A percentile compares a stretch with the other conserved stretches of the same genome.
phyloP scores from a whole-genome alignment of 306 rosid genomes.

The Oemleria cerasiformis region DNA sequence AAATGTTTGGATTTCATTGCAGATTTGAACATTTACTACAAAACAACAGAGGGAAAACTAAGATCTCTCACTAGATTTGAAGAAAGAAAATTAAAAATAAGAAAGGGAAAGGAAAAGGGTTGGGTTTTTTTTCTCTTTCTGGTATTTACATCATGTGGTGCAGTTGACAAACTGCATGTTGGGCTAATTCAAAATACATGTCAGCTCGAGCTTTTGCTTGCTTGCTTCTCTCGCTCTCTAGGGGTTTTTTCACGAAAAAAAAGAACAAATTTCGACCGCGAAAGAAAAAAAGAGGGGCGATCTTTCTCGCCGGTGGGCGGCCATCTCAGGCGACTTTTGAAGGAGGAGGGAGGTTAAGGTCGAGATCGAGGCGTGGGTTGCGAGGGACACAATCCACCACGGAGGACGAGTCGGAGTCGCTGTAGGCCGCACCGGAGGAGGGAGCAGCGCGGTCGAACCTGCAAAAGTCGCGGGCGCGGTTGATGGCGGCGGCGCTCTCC shows the following conservation, averaged over 20 bases:
- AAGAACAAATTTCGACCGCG: background rate
- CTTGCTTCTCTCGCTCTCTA: constrained; percentile 4
- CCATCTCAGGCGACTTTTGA: constrained; percentile 52
- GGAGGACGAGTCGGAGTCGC: constrained; percentile 56
- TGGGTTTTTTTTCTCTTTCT: background rate
- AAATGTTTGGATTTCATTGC: background rate
- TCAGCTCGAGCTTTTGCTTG: constrained; percentile 12
- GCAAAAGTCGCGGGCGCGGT: constrained; percentile 32
- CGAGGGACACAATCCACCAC: constrained; percentile 39
- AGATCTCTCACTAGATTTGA: constrained; percentile 37
- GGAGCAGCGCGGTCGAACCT: constrained; percentile 23
- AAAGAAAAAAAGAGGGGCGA: background rate
- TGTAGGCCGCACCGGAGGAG: constrained; percentile 14
- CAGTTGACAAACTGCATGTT: constrained; percentile 13
- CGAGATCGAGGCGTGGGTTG: constrained; percentile 48
- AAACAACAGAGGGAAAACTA: constrained; percentile 33
- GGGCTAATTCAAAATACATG: constrained; percentile 13
- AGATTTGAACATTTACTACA: background rate
- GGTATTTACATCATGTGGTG: constrained; percentile 11
- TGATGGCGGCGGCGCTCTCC: constrained; percentile 20
- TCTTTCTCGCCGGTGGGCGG: background rate
- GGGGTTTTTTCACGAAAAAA: background rate
- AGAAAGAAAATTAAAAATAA: background rate
- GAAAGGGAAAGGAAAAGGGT: background rate
- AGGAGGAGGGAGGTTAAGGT: constrained; percentile 66